Evolutionary conservation across 1,284 basidiomycete genomes (phyloP), one percentile per base, ranked within the genome.

Genomic region (Volvariella surrecta): DNA sequence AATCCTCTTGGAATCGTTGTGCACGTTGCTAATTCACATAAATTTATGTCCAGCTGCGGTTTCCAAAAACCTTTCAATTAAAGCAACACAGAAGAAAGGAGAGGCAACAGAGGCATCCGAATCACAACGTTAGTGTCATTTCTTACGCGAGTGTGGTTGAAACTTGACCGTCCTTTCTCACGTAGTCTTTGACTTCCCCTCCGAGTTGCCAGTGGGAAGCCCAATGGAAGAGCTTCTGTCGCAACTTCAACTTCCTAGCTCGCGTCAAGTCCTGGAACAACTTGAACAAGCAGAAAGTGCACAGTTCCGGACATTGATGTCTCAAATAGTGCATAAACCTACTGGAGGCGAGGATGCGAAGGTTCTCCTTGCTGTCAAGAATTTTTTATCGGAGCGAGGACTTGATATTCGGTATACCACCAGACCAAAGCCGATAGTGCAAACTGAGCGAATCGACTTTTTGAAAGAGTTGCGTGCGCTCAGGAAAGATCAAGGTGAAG

Each of bases 351-450:
- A 53, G 30, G 44, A 49, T 9, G 45, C 45, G 46, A 39, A 35
- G 22, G 43, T 42, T 3, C 30, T 52, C 17, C 38, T 42, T 30
- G 37, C 35, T 10, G 40, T 53, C 15, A 39, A 38, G 16, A 35
- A 44, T 9, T 46, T 53, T n/a, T 45, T 54, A 30, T 32, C 43
- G 20, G 16, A 35, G 11, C 45, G 45, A 22, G 51, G 51, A 9
- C 15, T 49, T 10, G 40, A 39, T 1, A 34, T 50, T 7, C 37
- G 39, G 16, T 46, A 40, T 18, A 38, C 40, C 32, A 37, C 42
- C n/a, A 10, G 38, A 44, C 32, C 37, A 19, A 15, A 17, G 8
- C 44, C 38, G 17, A 13, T 10, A 13, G 30, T 19, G 9, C 4
- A 31, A 38, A 4, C 20, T 6, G 11, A 28, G 24, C 6, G 24